Percentiles rank a stretch among this genome's conserved stretches.
phyloP scores from a whole-genome alignment of 1,284 basidiomycete genomes.

The Sanguinoderma infundibulare region DNA sequence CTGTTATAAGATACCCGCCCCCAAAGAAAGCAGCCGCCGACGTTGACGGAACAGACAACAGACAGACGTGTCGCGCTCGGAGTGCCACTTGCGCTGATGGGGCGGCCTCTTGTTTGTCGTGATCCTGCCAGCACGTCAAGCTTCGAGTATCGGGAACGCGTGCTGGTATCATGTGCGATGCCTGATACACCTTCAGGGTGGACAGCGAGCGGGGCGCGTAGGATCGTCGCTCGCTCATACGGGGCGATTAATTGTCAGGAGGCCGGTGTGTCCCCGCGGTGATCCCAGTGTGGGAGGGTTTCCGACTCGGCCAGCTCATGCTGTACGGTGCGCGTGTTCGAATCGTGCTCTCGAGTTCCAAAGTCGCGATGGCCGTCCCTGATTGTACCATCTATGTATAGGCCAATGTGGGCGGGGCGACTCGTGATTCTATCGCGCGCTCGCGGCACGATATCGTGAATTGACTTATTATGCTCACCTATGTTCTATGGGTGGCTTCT shows the following conservation, averaged over 20 bases:
- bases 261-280: neutral
- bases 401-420: too few relatives aligned
- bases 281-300: too few relatives aligned
- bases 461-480: too few relatives aligned
- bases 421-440: too few relatives aligned
- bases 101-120: neutral
- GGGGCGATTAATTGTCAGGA: neutral
- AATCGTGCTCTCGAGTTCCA: too few relatives aligned
- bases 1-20: too few relatives aligned
- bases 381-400: too few relatives aligned
- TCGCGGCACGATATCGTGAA: too few relatives aligned
- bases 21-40: neutral
- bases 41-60: neutral
- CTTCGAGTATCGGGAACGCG: neutral
- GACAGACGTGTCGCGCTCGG: neutral
- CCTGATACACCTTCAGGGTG: neutral
- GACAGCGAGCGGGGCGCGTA: neutral
- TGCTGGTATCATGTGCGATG: neutral
- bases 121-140: neutral
- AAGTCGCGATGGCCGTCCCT: too few relatives aligned
- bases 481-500: too few relatives aligned
- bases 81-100: neutral
- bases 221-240: neutral
- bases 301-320: too few relatives aligned
- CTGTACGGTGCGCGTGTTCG: too few relatives aligned